These are phyloP conservation scores for Nissolia schottii DNA, from an alignment of 306 rosid genomes.

Conservation along the genomic window DNA sequence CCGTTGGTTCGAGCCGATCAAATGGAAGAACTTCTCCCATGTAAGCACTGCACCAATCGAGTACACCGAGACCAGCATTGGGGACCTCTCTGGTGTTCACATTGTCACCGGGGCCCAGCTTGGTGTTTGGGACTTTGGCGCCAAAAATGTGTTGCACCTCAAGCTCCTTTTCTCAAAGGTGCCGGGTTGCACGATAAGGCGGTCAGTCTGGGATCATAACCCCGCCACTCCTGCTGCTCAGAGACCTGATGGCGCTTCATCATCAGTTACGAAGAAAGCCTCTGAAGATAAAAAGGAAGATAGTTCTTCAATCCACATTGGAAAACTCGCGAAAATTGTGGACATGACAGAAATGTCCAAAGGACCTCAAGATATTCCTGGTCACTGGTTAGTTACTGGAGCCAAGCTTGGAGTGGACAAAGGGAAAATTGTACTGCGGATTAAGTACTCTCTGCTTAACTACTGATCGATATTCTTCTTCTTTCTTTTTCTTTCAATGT, in stretches of 20 bases:
- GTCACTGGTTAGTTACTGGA: constrained; percentile 98
- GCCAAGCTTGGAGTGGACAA: constrained; percentile 98
- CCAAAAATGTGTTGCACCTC: constrained; percentile 88
- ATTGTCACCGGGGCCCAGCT: constrained; percentile 98
- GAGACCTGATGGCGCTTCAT: constrained; percentile 66
- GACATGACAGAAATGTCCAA: constrained; percentile 92
- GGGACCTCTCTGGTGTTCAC: constrained; percentile 95
- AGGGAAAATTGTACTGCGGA: constrained; percentile 79
- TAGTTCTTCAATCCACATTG: constrained; percentile 52
- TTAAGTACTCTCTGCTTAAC: constrained; percentile 86
- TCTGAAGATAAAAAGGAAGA: constrained; percentile 79
- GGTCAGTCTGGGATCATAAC: constrained; percentile 97
- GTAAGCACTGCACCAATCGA: constrained; percentile 99
- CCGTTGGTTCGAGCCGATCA: constrained; percentile 98
- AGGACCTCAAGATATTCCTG: constrained; percentile 97
- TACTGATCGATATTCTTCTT: constrained; percentile 47
- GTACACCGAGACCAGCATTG: constrained; percentile 76
- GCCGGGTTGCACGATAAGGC: constrained; percentile 91
- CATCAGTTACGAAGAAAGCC: constrained; percentile 52
- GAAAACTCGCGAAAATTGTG: constrained; percentile 79
- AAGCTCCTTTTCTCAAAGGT: constrained; percentile 92
- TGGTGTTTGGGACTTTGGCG: constrained; percentile 96
- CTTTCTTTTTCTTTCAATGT: neutral
- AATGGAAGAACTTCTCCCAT: constrained; percentile 99
- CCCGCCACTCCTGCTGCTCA: constrained; percentile 49